A percentile compares a stretch with the other conserved stretches of the same genome.
Conservation (phyloP, 2,329 filamentous ascomycete genomes). For the Fusarium kyushuense region DNA sequence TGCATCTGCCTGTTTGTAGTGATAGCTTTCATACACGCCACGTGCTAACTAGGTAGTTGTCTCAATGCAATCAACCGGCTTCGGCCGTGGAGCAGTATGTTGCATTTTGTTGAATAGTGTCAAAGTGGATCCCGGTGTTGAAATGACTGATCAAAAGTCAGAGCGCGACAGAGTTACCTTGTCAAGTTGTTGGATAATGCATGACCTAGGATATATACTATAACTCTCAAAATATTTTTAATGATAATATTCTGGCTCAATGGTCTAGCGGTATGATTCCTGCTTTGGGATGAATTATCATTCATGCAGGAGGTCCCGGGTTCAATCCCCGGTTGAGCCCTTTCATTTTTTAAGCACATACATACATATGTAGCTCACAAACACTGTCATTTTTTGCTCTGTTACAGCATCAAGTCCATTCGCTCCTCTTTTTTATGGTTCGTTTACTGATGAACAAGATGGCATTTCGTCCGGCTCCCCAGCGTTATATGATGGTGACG, state of each 20-base stretch:
- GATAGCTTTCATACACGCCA: not conserved
- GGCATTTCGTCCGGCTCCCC: too few species aligned
- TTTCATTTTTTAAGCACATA: too few species aligned
- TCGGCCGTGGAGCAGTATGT: too few species aligned
- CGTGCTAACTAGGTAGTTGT: not conserved
- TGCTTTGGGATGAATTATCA: slow-evolving; percentile 21
- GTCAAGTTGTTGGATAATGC: not conserved
- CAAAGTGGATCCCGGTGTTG: too few species aligned
- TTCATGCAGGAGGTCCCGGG: slow-evolving; percentile 58
- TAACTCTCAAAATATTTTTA: accelerated
- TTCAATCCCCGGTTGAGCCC: slow-evolving; percentile 58
- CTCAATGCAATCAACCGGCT: too few species aligned
- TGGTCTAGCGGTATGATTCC: slow-evolving; percentile 42
- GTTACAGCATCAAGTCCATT: too few species aligned
- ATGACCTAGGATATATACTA: accelerated
- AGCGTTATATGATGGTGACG: too few species aligned
- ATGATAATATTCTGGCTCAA: not conserved
- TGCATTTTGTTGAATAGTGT: too few species aligned
- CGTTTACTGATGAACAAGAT: too few species aligned
- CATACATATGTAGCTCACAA: not conserved
- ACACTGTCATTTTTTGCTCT: too few species aligned
- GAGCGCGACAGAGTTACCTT: not conserved
- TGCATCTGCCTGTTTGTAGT: not conserved
- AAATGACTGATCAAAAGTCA: not conserved
- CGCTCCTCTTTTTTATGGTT: too few species aligned